A percentile compares a stretch with the other conserved stretches of the same genome.
These are phyloP conservation scores for Graphilbum fragrans DNA, from an alignment of 2,329 filamentous ascomycete genomes.

Conservation along the genomic window DNA sequence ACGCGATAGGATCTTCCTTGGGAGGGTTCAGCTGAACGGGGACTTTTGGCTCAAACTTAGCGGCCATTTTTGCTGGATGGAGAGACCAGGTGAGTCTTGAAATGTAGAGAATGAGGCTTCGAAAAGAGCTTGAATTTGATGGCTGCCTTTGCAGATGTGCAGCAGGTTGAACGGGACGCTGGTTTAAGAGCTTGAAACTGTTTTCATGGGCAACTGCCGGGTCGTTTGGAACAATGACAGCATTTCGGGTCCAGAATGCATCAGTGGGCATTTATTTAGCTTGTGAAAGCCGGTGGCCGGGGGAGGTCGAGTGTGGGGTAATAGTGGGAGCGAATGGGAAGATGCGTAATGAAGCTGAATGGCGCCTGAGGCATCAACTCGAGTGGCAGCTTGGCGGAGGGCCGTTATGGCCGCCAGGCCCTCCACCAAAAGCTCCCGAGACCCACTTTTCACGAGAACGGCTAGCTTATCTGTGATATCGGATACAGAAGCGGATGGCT, in stretches of 20 bases:
- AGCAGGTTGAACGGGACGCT: not conserved
- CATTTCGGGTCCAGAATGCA: not conserved
- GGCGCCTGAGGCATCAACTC: conserved; percentile 6
- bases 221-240: too few relatives aligned
- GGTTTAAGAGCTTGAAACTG: not conserved
- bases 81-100: too few relatives aligned
- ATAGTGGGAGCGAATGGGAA: conserved; percentile 5
- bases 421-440: too few relatives aligned
- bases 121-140: too few relatives aligned
- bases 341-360: conserved; percentile 2
- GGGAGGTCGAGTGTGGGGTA: not conserved
- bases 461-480: too few relatives aligned
- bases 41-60: conserved; percentile 67
- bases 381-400: too few relatives aligned
- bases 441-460: too few relatives aligned
- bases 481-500: too few relatives aligned
- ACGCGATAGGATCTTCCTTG: conserved; percentile 76
- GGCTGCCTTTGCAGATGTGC: too few relatives aligned
- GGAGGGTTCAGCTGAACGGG: conserved; percentile 68
- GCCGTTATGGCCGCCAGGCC: too few relatives aligned
- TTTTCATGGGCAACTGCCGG: too few relatives aligned
- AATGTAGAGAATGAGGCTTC: too few relatives aligned
- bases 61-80: conserved; percentile 39
- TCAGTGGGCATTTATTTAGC: not conserved
- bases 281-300: not conserved